Base-by-base conservation (phyloP, 23 red algal genomes). In the Agarophyton chilense region DNA sequence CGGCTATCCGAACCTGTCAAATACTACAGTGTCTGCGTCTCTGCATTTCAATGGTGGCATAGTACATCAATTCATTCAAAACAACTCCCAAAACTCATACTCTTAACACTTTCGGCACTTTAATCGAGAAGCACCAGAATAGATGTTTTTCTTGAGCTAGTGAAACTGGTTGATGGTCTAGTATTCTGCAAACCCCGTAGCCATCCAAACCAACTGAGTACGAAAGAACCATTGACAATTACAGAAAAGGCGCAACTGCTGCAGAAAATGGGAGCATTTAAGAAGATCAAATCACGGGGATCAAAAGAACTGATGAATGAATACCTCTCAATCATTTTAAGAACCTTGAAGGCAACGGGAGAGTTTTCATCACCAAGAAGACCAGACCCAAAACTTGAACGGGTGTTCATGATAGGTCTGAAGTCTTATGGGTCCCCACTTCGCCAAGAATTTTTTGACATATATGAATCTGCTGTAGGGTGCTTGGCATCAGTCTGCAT, bases 221-320 rank as follows among this genome's bases (percentile, higher is more conserved):
- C 74, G 62, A 90, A 83, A 57, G 86, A 90, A 72, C 58, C 89
- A 29, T 53, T 96, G 35, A 71, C 75, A 9, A 1, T 79, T 0
- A 94, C 85, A 44, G 95, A 98, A 44, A 98, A 98, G 72, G 76
- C 87, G 4, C 65, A 87, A 28, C 64, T 98, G 38, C 60, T 98
- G 43, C 72, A 82, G 78, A 94, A 90, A 61, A 90, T 94, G 86
- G 65, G 33, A 21, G 31, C 67, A 0, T 85, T 98, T 43, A 91
- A 98, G 52, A 86, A 91, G 26, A 64, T 94, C n/a, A 44, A 29
- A 0, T 66, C 58, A 17, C 17, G 61, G 19, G 90, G 82, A 13
- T 65, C 83, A 24, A 26, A 81, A 14, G n/a, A 29, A 31, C 47
- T 91, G 46, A 82, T 81, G 75, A 51, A 81, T 18, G 58, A 54